Evolutionary conservation across 2,329 filamentous ascomycete genomes (phyloP).

Genomic region (Metarhizium album): DNA sequence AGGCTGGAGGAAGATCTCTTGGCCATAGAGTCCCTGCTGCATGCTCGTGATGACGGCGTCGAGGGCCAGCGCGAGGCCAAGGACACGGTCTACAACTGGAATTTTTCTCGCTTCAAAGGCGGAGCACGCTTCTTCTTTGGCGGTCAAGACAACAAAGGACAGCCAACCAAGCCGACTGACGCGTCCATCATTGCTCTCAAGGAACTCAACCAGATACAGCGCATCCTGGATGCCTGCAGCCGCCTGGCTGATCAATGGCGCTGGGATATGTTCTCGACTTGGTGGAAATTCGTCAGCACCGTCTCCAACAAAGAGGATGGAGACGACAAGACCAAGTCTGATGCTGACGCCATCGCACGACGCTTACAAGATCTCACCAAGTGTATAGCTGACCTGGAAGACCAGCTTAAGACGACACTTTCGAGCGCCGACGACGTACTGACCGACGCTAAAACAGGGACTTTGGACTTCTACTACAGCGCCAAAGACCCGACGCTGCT

Average conservation of each 20-base stretch:
- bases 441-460: slow-evolving; percentile 14
- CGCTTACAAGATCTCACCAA: not conserved
- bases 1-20: slow-evolving; percentile 19
- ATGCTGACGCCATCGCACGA: not conserved
- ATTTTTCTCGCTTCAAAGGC: slow-evolving; percentile 15
- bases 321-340: not conserved
- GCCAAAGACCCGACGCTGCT: slow-evolving; percentile 27
- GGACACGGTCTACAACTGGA: slow-evolving; percentile 20
- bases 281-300: slow-evolving; percentile 27
- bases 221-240: slow-evolving; percentile 12
- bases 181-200: slow-evolving; percentile 5
- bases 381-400: not conserved
- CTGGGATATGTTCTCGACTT: slow-evolving; percentile 31
- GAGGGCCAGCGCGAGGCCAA: slow-evolving; percentile 19
- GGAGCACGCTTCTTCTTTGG: slow-evolving; percentile 17
- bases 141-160: slow-evolving; percentile 5
- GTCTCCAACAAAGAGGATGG: slow-evolving; percentile 7
- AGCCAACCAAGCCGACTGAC: slow-evolving; percentile 5
- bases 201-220: slow-evolving; percentile 15
- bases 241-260: slow-evolving; percentile 13
- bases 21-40: slow-evolving; percentile 16
- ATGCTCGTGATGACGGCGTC: slow-evolving; percentile 21
- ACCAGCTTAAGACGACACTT: not conserved
- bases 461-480: slow-evolving; percentile 16
- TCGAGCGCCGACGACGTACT: slow-evolving; percentile 1